phyloP scores from a whole-genome alignment of 1,284 basidiomycete genomes.

The Cutaneotrichosporon mucoides region DNA sequence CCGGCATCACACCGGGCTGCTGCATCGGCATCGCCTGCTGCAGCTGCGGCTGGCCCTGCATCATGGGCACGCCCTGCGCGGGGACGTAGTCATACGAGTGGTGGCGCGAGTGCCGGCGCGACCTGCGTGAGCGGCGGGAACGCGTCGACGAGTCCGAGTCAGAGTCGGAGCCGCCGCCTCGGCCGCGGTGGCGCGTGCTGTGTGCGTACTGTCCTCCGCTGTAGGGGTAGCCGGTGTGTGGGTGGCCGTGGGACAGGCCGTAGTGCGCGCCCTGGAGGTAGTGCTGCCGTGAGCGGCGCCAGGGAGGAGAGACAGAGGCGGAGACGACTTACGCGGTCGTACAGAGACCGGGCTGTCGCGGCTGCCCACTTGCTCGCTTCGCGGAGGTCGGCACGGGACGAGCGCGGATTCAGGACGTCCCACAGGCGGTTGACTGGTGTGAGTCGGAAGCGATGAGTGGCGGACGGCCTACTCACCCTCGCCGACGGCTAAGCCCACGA shows the following conservation, averaged over 20 bases:
- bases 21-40: neutral
- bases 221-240: neutral
- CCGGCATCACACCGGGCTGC: too few species aligned
- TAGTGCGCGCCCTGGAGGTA: neutral
- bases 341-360: constrained; percentile 44
- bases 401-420: constrained; percentile 34
- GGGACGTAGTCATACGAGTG: neutral
- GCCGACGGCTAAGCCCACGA: constrained; percentile 41
- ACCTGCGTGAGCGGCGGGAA: neutral
- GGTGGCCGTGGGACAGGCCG: neutral
- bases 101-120: neutral
- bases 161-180: neutral
- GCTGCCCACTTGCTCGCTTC: constrained; percentile 43
- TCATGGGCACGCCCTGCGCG: too few species aligned
- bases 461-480: constrained; percentile 44
- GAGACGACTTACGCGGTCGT: constrained; percentile 33
- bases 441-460: neutral
- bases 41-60: neutral
- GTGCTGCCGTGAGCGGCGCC: neutral
- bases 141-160: neutral
- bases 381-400: constrained; percentile 25
- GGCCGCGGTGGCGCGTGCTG: neutral
- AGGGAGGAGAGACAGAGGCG: neutral
- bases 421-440: constrained; percentile 39
- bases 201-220: too few species aligned